Evolutionary conservation across 768 basidiomycete genomes (phyloP).

Genomic region (Kockovaella imperatae): DNA sequence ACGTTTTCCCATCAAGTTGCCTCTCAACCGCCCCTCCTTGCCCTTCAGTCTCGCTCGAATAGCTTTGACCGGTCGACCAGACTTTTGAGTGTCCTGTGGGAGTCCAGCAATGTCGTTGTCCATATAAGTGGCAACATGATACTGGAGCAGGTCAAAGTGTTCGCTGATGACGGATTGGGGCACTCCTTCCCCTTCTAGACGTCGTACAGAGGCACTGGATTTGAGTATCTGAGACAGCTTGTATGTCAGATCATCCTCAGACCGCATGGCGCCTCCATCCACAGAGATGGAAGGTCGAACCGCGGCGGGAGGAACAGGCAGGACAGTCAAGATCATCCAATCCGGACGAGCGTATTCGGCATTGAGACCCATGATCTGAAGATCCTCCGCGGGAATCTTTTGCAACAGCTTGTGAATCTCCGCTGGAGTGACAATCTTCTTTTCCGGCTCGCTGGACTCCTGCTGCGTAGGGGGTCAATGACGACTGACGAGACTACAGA

Average conservation of each 20-base stretch:
- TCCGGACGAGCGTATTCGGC: conserved; percentile 95
- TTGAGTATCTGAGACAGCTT: conserved; percentile 96
- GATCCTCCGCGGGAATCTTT: conserved; percentile 85
- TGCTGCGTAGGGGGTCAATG: not conserved
- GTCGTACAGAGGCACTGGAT: conserved; percentile 80
- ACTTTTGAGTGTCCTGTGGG: conserved; percentile 94
- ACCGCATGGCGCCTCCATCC: conserved; percentile 91
- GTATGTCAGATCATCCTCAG: conserved; percentile 97
- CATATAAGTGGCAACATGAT: conserved; percentile 99
- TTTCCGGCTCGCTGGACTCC: conserved; percentile 42
- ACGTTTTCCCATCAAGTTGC: conserved; percentile 98
- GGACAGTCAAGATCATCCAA: conserved; percentile 98
- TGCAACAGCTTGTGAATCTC: conserved; percentile 92
- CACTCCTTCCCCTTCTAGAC: conserved; percentile 92
- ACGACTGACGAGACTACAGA: too few species aligned
- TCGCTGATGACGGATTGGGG: conserved; percentile 92
- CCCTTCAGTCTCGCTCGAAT: conserved; percentile 97
- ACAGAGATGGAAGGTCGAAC: conserved; percentile 97
- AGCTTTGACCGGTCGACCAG: conserved; percentile 93
- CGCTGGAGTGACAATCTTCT: conserved; percentile 61
- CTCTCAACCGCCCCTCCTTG: conserved; percentile 94
- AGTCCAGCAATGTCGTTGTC: conserved; percentile 99
- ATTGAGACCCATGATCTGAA: conserved; percentile 80
- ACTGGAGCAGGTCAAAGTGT: conserved; percentile 93
- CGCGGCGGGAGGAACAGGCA: conserved; percentile 95